These are phyloP conservation scores for Parachaetomium inaequale DNA, from an alignment of 495 filamentous ascomycete genomes.

Conservation along the genomic window DNA sequence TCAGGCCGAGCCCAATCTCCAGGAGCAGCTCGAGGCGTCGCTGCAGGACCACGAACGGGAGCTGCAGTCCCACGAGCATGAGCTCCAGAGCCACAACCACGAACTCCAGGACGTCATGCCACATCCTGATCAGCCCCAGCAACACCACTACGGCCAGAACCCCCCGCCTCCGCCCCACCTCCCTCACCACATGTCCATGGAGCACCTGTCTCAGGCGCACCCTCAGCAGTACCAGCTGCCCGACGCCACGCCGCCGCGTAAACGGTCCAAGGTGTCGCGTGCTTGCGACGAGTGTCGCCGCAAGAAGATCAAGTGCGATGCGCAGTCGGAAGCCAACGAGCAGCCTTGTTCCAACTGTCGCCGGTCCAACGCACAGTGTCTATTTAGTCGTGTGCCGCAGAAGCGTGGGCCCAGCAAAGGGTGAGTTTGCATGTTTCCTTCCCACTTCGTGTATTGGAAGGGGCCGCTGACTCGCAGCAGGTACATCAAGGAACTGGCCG, in stretches of 20 bases:
- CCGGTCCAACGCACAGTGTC: conserved; percentile 70
- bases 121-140: conserved; percentile 17
- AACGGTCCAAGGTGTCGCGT: conserved; percentile 86
- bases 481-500: conserved; percentile 95
- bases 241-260: conserved; percentile 67
- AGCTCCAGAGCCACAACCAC: conserved; percentile 28
- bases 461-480: conserved; percentile 41
- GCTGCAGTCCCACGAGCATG: conserved; percentile 20
- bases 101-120: conserved; percentile 25
- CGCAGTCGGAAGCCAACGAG: conserved; percentile 70
- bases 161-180: conserved; percentile 28
- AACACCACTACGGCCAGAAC: conserved; percentile 22
- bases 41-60: conserved; percentile 32
- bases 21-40: conserved; percentile 33
- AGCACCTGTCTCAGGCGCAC: conserved; percentile 23
- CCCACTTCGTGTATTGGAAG: not conserved
- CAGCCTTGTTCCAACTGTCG: conserved; percentile 84
- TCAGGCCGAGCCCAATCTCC: conserved; percentile 27
- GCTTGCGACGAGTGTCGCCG: conserved; percentile 94
- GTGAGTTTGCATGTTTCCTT: conserved; percentile 41
- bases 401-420: conserved; percentile 96
- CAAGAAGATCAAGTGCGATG: conserved; percentile 97
- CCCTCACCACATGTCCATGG: conserved; percentile 35
- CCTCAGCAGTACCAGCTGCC: conserved; percentile 23
- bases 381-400: conserved; percentile 89